Conservation (phyloP, 768 basidiomycete species). For the Tremella fuciformis region DNA sequence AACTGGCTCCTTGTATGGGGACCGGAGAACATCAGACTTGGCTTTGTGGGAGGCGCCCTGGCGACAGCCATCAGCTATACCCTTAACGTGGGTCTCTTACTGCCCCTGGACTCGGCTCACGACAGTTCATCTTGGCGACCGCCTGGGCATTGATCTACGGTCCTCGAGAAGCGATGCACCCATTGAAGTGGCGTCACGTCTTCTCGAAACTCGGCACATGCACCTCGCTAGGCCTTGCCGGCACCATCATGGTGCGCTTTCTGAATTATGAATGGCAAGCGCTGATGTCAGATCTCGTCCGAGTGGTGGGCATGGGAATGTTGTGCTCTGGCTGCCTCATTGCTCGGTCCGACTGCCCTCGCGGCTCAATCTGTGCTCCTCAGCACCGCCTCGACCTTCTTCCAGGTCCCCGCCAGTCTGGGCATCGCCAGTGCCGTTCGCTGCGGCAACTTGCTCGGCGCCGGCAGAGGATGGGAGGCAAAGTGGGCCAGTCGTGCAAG, state of each 20-base stretch:
- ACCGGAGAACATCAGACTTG: conserved; percentile 70
- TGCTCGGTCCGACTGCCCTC: conserved; percentile 73
- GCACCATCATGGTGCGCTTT: conserved; percentile 56
- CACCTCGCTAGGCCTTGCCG: conserved; percentile 59
- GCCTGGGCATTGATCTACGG: conserved; percentile 49
- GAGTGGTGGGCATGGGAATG: conserved; percentile 99
- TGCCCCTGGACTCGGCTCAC: conserved; percentile 57
- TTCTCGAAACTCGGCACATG: conserved; percentile 66
- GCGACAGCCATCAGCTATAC: conserved; percentile 87
- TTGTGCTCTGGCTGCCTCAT: conserved; percentile 46
- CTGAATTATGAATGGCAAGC: not conserved
- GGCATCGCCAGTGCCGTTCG: conserved; percentile 81
- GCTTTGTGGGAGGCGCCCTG: conserved; percentile 88
- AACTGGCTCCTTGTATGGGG: conserved; percentile 92
- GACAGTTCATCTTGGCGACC: conserved; percentile 49
- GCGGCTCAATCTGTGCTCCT: conserved; percentile 83
- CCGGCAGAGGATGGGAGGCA: conserved; percentile 70
- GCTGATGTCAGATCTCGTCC: conserved; percentile 56
- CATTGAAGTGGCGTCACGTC: conserved; percentile 64
- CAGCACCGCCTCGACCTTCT: conserved; percentile 58
- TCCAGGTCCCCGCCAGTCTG: conserved; percentile 76
- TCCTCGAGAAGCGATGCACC: conserved; percentile 77
- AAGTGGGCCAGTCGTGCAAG: conserved; percentile 64
- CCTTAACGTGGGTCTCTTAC: conserved; percentile 58
- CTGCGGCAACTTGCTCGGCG: conserved; percentile 82